Evolutionary conservation across 2,329 filamentous ascomycete genomes (phyloP), one percentile per base, ranked within the genome.

Genomic region (Exophiala viscosa): DNA sequence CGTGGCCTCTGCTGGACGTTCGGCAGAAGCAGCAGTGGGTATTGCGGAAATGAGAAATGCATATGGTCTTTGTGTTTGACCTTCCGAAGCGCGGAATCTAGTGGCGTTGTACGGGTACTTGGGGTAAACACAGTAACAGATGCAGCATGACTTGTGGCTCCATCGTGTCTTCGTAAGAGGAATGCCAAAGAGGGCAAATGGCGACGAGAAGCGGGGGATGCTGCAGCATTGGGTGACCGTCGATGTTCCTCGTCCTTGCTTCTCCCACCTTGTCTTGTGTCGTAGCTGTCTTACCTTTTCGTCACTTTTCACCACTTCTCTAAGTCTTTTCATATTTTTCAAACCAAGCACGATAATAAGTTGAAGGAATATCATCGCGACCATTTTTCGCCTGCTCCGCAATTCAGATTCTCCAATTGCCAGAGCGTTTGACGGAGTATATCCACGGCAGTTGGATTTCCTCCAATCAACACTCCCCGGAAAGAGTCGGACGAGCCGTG

Each of bases 371-470:
- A 53, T 18, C 50, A 38, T 44, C 48, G 23, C 20, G 17, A 48
- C 14, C 47, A 33, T 54, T 56, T 28, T 56, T 56, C 53, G 56
- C 53, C 48, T 53, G 56, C 56, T 59, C 56, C 56, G 56, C 56
- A 59, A 45, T 18, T 39, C 28, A 56, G n/a, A n/a, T n/a, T 48
- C 56, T 59, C 56, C 56, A 59, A 59, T 54, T 56, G 51, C 20
- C 42, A 54, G 31, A 42, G 47, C 46, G 49, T 45, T 28, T 28
- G 23, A 28, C 23, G 23, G 23, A 41, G 35, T 32, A 50, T 47
- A 50, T 51, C 44, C 45, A 54, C 56, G 56, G 43, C 38, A 42
- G 15, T 39, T 44, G 18, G 15, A 20, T 42, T 39, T 50, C 40
- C 46, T 50, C 56, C 56, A 59, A 59, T 59, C 53, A 59, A 40